A percentile compares a stretch with the other conserved stretches of the same genome.
phyloP scores from a whole-genome alignment of 2,329 filamentous ascomycete species.

The Sarocladiaceae sp. region DNA sequence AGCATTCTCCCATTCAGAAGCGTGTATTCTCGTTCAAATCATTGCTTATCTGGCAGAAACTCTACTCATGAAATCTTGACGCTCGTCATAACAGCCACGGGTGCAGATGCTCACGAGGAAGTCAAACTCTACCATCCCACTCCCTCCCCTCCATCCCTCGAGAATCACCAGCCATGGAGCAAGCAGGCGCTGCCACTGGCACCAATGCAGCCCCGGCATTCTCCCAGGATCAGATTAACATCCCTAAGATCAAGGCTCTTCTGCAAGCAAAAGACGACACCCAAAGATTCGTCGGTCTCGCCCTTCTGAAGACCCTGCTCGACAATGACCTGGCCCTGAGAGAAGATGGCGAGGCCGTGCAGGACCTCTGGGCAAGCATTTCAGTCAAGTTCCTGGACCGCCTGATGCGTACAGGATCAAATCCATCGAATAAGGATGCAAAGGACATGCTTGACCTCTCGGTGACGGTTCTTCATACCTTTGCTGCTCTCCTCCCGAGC shows the following conservation, averaged over 20 bases:
- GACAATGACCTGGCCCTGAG: slow-evolving; percentile 51
- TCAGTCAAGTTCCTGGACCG: slow-evolving; percentile 59
- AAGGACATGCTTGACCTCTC: slow-evolving; percentile 58
- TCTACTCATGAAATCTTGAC: too few species aligned
- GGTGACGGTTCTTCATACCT: slow-evolving; percentile 57
- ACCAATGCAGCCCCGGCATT: too few species aligned
- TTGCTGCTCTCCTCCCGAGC: slow-evolving; percentile 50
- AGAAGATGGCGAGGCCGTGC: slow-evolving; percentile 31
- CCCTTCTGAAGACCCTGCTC: slow-evolving; percentile 58
- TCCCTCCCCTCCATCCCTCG: too few species aligned
- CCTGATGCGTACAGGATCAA: slow-evolving; percentile 49
- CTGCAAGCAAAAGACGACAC: slow-evolving; percentile 59
- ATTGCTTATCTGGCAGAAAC: too few species aligned
- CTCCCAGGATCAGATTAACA: slow-evolving; percentile 16
- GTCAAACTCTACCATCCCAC: too few species aligned
- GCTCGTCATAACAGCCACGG: too few species aligned
- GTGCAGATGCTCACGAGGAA: too few species aligned
- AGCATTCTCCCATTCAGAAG: too few species aligned
- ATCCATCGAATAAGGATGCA: slow-evolving; percentile 35
- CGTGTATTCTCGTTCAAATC: too few species aligned
- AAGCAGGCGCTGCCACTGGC: too few species aligned
- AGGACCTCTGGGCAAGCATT: slow-evolving; percentile 52
- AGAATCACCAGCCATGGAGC: too few species aligned
- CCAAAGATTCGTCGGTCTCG: slow-evolving; percentile 60
- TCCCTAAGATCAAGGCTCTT: slow-evolving; percentile 46